Evolutionary conservation across 352 stramenopile genomes (phyloP).

Genomic region (Phytopythium chamaehyphon): DNA sequence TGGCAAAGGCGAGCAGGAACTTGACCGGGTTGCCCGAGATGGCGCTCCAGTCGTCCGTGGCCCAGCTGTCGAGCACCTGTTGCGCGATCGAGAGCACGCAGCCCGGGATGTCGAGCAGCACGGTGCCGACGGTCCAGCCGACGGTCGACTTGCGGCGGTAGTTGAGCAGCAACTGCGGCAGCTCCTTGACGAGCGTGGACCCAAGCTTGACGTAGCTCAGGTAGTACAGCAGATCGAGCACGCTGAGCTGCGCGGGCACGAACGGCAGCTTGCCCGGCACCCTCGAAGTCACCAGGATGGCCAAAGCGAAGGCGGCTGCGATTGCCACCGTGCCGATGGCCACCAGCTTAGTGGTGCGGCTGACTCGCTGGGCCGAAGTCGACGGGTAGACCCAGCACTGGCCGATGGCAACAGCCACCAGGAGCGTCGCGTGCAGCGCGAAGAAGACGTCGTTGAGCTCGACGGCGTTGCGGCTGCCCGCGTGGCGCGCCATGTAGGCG

Average conservation of each 20-base stretch:
- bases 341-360: conserved; percentile 24
- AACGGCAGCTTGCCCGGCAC: conserved; percentile 1
- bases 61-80: conserved; percentile 6
- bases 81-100: conserved; percentile 5
- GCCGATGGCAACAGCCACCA: conserved; percentile 74
- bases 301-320: conserved; percentile 30
- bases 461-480: conserved; percentile 63
- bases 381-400: conserved; percentile 87
- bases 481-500: conserved; percentile 67
- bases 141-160: conserved; percentile 92
- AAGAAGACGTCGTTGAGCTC: conserved; percentile 90
- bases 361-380: conserved; percentile 30
- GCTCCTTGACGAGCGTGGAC: conserved; percentile 92
- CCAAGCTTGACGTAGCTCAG: conserved; percentile 90
- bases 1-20: conserved; percentile 92
- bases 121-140: conserved; percentile 97
- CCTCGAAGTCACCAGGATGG: conserved; percentile 14
- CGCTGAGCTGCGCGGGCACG: conserved; percentile 35
- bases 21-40: conserved; percentile 92
- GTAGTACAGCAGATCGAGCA: conserved; percentile 89
- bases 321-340: conserved; percentile 23
- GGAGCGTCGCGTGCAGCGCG: conserved; percentile 85
- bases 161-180: conserved; percentile 46
- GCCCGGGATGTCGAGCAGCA: conserved; percentile 66
- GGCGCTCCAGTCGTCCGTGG: conserved; percentile 4